Evolutionary conservation across 371 early-diverging fungal genomes (phyloP), one percentile per base, ranked within the genome.

Genomic region (Syncephalis plumigaleata): DNA sequence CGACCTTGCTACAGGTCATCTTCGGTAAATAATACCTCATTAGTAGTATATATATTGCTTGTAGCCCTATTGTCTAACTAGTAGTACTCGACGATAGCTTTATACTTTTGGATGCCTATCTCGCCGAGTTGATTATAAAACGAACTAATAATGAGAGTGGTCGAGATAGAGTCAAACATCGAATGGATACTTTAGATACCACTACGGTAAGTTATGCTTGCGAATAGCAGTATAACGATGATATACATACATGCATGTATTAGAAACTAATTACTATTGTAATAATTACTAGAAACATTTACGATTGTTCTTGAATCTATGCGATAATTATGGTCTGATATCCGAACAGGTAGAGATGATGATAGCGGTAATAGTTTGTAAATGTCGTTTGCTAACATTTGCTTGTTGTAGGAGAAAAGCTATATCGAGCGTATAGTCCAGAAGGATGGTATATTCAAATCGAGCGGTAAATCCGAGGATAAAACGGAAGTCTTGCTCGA

Each of bases 1-100:
- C 15, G 94, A 93, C 55, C 77, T 91, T 44, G 79, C 77, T 51
- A 79, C 88, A 4, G 62, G 68, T 24, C 85, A 91, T 58, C 63
- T 93, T 36, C 68, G 70, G 72, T 69, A 68, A 15, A 39, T 24
- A 9, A 11, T 36, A 23, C 26, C n/a, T n/a, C n/a, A n/a, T n/a
- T n/a, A n/a, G n/a, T n/a, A n/a, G 17, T 17, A 25, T 44, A 39
- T 17, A 2, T n/a, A 17, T 20, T 44, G 16, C 8, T 23, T 7
- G 43, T 39, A 9, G 38, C 9, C 9, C 26, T 13, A 48, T 37
- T 44, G 44, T 16, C 27, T 36, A 23, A 25, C 11, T 37, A 27
- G 16, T 18, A 47, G n/a, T 16, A 17, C 23, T 11, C 26, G 16
- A 39, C 7, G 5, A n/a, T 53, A 78, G 79, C 38, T 84, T 77